Percentiles rank a stretch among this genome's conserved stretches.
Evolutionary conservation across 345 rosid species (phyloP).

Genomic region (Acer saccharum): DNA sequence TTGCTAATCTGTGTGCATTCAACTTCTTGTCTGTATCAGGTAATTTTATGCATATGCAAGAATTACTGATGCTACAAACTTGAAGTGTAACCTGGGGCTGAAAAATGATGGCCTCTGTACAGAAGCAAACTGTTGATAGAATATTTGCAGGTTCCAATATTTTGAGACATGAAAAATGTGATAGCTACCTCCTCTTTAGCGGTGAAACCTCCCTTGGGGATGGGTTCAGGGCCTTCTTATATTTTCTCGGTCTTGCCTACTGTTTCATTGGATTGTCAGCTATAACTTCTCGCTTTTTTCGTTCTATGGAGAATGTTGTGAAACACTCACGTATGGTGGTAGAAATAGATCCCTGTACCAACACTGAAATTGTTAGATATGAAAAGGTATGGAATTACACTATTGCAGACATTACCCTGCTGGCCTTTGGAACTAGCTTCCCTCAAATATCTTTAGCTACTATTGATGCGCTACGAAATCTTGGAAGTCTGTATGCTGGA

Average conservation of each 20-base stretch:
- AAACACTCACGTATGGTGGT: conserved; percentile 83
- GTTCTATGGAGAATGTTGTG: conserved; percentile 90
- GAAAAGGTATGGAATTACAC: conserved; percentile 92
- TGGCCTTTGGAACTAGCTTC: conserved; percentile 97
- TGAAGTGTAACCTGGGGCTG: conserved; percentile 21
- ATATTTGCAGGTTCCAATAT: conserved; percentile 26
- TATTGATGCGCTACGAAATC: conserved; percentile 75
- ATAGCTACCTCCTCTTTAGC: conserved; percentile 52
- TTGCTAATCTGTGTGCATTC: conserved; percentile 6
- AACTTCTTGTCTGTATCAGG: conserved; percentile 29
- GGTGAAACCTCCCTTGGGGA: conserved; percentile 58
- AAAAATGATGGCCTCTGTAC: conserved; percentile 43
- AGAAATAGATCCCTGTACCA: conserved; percentile 62
- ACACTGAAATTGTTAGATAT: conserved; percentile 44
- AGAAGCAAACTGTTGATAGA: conserved; percentile 21
- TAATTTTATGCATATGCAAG: conserved; percentile 12
- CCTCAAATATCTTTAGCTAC: conserved; percentile 96
- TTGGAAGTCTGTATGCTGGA: conserved; percentile 79
- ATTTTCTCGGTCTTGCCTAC: conserved; percentile 76
- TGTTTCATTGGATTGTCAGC: conserved; percentile 90
- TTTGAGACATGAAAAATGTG: conserved; percentile 46
- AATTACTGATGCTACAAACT: conserved; percentile 11
- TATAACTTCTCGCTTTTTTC: conserved; percentile 76
- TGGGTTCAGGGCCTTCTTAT: conserved; percentile 50
- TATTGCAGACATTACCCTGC: conserved; percentile 79